phyloP scores from a whole-genome alignment of 139 green algal species.

The Chlorella sp. region DNA sequence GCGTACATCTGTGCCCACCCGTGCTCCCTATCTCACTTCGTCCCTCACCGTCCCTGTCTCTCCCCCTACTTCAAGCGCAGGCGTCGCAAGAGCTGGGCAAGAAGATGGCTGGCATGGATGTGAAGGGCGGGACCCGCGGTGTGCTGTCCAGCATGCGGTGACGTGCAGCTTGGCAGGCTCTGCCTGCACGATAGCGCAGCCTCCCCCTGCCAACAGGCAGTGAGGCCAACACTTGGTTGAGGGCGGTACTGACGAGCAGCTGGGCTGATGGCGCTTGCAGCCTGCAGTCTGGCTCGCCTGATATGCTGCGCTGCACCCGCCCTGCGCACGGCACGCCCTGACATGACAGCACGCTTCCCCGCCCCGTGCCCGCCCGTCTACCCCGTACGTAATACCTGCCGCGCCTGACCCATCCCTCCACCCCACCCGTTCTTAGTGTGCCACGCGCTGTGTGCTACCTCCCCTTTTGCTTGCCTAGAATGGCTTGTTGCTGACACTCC shows the following conservation, averaged over 20 bases:
- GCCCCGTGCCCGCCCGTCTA: too few relatives aligned
- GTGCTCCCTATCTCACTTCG: not conserved
- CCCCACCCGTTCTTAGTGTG: too few relatives aligned
- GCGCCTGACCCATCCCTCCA: too few relatives aligned
- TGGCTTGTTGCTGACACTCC: not conserved
- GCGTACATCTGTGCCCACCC: not conserved
- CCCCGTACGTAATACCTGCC: too few relatives aligned
- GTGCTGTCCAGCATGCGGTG: slow-evolving; percentile 33
- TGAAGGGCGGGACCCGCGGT: not conserved
- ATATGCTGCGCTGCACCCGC: too few relatives aligned
- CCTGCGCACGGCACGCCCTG: too few relatives aligned
- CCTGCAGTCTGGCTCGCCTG: not conserved
- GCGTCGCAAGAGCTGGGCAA: slow-evolving; percentile 29
- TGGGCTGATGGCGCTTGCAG: not conserved
- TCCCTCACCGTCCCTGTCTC: too few relatives aligned
- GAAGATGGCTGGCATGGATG: slow-evolving; percentile 26
- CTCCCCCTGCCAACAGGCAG: not conserved
- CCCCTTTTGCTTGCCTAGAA: too few relatives aligned
- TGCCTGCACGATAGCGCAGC: not conserved
- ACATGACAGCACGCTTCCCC: too few relatives aligned
- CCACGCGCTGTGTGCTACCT: too few relatives aligned
- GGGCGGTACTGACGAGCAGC: not conserved
- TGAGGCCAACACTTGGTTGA: not conserved
- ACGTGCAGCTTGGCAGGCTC: not conserved
- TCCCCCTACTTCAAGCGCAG: not conserved